Evolutionary conservation across 2,329 filamentous ascomycete species (phyloP), one percentile per base, ranked within the genome.

Genomic region (Claviceps arundinis): DNA sequence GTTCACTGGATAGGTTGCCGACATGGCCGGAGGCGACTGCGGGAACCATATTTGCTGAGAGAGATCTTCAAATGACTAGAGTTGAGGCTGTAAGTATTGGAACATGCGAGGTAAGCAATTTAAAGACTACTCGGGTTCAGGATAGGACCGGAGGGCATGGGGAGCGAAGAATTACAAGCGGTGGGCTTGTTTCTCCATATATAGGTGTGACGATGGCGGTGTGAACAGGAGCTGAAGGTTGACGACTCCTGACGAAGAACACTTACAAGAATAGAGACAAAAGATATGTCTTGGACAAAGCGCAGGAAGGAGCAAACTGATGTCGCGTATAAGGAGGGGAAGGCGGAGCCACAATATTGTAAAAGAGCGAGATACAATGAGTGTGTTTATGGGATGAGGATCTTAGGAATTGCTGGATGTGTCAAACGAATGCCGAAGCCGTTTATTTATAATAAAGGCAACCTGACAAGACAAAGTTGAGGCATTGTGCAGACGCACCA

Each of bases 1-100:
- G 58, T 24, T 58, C 54, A 6, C 51, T 13, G 4, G 57, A 60
- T 46, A 63, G 54, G 51, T 60, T 59, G 50, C 60, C 59, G 37
- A 61, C 42, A n/a, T 53, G 53, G 43, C 53, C 53, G 24, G 52
- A 48, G 8, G 54, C 49, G 16, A 50, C 17, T 2, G 41, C 22
- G 9, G 49, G 46, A 13, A 8, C 40, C 53, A 54, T 52, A 5
- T 37, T 45, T 45, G 42, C 24, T n/a, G 34, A n/a, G 11, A 6
- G 4, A 14, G 24, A 37, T 22, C 14, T 22, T 3, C 24, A 16
- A 7, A 14, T 41, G 48, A 5, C 40, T 26, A n/a, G 5, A 22
- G 3, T n/a, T 2, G n/a, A 19, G 4, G 13, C 7, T 8, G 17
- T 13, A 4, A 19, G 30, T 37, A 47, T 47, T 44, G 13, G 22